Evolutionary conservation across 129 eudicot genomes (phyloP), one percentile per base, ranked within the genome.

Genomic region (Pittosporum tobira): DNA sequence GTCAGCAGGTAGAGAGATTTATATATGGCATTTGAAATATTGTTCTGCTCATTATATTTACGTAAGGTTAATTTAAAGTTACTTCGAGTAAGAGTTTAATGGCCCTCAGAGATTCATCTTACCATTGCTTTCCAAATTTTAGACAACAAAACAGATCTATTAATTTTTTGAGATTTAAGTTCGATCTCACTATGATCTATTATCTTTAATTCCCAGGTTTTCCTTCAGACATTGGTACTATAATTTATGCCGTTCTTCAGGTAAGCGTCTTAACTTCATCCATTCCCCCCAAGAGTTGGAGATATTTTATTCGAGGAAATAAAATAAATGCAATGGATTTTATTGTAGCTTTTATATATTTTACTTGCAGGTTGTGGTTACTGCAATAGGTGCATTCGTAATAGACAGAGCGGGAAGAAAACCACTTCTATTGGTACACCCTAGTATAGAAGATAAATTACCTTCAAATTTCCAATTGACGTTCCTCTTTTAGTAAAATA

Each of bases 331-430:
- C 5, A 21, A 50, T 3, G 20, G 27, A 20, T 16, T 45, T 13
- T 15, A 47, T 16, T 12, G 0, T 14, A 48, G 21, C 13, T 53
- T 65, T 46, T 48, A 8, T 44, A 28, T 18, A 13, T 26, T 52
- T 4, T 51, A n/a, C 31, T 9, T 65, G 48, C 69, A 77, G 88
- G 84, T 82, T 44, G 68, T 62, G 24, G 43, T 90, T 67, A 90
- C 97, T 38, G 94, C 77, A 57, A 48, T 78, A 22, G 89, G 82
- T 53, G 88, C 98, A 49, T 49, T 75, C 44, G 75, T 86, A 46
- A 81, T 90, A 3, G 98, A 90, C 76, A 90, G 72, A 74, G 86
- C 88, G n/a, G 98, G 98, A 72, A 78, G 95, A 70, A 90, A 85
- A 72, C 98, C 98, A 51, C 81, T 85, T 50, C 48, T 90, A 68